Evolutionary conservation across 768 basidiomycete genomes (phyloP).

Genomic region (Hygrocybe coccinea): DNA sequence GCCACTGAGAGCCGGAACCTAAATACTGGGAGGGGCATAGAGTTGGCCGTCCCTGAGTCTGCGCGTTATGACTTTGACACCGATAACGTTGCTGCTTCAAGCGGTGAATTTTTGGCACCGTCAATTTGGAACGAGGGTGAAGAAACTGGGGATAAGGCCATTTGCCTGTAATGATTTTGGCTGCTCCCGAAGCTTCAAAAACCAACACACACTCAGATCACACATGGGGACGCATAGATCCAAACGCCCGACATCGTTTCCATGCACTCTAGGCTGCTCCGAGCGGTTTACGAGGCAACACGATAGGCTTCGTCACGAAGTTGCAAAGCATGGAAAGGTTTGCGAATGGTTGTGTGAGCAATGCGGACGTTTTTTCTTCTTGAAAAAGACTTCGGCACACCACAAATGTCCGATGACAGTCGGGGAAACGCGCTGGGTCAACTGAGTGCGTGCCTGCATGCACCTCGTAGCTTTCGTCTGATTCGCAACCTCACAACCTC

Average conservation of each 20-base stretch:
- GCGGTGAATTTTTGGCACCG: background rate
- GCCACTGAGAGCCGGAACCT: no score
- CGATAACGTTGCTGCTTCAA: background rate
- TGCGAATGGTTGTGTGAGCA: slow-evolving; percentile 51
- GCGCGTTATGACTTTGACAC: no score
- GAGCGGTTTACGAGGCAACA: slow-evolving; percentile 55
- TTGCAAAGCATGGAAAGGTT: slow-evolving; percentile 52
- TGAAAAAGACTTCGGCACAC: slow-evolving; percentile 47
- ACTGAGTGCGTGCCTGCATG: slow-evolving; percentile 11
- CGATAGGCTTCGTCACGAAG: slow-evolving; percentile 53
- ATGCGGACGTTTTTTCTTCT: slow-evolving; percentile 52
- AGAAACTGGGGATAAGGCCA: background rate
- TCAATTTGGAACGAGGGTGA: background rate
- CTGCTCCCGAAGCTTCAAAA: slow-evolving; percentile 43
- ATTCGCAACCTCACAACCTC: no score
- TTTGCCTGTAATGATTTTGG: background rate
- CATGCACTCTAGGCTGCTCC: slow-evolving; percentile 50
- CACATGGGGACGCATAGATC: slow-evolving; percentile 54
- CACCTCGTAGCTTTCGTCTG: background rate
- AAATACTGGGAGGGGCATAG: no score
- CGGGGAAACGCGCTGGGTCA: slow-evolving; percentile 47
- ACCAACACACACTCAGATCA: slow-evolving; percentile 50
- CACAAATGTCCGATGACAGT: slow-evolving; percentile 53
- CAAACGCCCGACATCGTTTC: slow-evolving; percentile 44
- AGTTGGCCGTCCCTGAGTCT: background rate